Conservation (phyloP, 805 yeast genomes). For the Huiozyma sinensis region DNA sequence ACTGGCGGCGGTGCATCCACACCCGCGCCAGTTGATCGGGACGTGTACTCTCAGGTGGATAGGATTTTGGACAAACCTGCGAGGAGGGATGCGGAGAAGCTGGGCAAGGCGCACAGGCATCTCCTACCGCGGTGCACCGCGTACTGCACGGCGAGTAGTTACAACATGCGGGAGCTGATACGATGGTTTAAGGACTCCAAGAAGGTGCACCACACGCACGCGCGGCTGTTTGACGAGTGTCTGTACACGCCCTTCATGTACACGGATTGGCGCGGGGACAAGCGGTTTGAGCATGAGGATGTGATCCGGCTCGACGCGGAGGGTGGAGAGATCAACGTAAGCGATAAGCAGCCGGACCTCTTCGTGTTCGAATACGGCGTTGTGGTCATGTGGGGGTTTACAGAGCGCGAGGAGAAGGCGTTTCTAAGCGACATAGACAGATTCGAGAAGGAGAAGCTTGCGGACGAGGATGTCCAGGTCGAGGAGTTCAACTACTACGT, state of each 20-base stretch:
- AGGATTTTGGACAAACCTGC: slow-evolving; percentile 88
- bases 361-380: slow-evolving; percentile 95
- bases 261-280: slow-evolving; percentile 63
- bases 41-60: slow-evolving; percentile 25
- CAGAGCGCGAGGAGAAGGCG: slow-evolving; percentile 69
- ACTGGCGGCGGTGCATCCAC: background rate
- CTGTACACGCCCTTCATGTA: slow-evolving; percentile 81
- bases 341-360: slow-evolving; percentile 63
- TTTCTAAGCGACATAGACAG: slow-evolving; percentile 77
- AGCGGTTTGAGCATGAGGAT: slow-evolving; percentile 32
- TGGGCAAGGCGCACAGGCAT: slow-evolving; percentile 68
- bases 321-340: slow-evolving; percentile 89
- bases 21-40: background rate
- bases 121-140: slow-evolving; percentile 90
- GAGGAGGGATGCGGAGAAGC: slow-evolving; percentile 82
- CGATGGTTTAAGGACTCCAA: slow-evolving; percentile 78
- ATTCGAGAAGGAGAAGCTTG: slow-evolving; percentile 84
- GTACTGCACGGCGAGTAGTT: slow-evolving; percentile 90
- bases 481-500: slow-evolving; percentile 94
- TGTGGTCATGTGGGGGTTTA: slow-evolving; percentile 94
- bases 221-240: slow-evolving; percentile 89
- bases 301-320: slow-evolving; percentile 75
- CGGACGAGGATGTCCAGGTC: slow-evolving; percentile 72
- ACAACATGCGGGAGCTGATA: slow-evolving; percentile 75
- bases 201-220: slow-evolving; percentile 63